A percentile compares a stretch with the other conserved stretches of the same genome.
Conservation (phyloP, 2,329 filamentous ascomycete genomes). For the Ceratocystis destructans region DNA sequence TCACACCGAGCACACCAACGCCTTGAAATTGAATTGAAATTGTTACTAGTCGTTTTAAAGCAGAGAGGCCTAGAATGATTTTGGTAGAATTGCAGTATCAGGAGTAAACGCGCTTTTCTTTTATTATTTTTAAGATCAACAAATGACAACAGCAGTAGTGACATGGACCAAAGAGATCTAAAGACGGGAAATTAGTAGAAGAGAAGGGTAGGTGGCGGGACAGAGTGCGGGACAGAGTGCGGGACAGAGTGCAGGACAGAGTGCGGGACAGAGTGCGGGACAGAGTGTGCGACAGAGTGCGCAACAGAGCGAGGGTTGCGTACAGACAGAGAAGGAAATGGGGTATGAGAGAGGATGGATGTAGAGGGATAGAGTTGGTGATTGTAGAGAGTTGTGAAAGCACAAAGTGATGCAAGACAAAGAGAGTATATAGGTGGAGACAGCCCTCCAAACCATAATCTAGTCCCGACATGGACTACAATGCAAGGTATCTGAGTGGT, state of each 20-base stretch:
- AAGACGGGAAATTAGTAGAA: background rate
- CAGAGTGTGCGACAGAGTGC: background rate
- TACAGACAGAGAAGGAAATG: background rate
- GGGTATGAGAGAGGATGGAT: background rate
- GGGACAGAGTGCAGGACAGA: background rate
- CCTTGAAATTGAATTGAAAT: background rate
- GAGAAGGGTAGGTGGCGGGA: background rate
- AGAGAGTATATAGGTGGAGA: background rate
- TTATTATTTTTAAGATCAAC: background rate
- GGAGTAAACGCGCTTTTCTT: background rate
- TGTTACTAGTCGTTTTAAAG: background rate
- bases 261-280: too few relatives aligned
- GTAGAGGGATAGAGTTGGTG: background rate
- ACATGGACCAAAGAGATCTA: constrained; percentile 2
- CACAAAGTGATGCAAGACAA: background rate
- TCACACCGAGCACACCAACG: constrained; percentile 8
- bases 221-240: background rate
- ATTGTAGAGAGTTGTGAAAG: background rate
- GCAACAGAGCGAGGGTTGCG: too few relatives aligned
- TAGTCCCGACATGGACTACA: background rate
- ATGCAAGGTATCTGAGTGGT: background rate
- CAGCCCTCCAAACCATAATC: background rate
- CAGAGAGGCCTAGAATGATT: background rate
- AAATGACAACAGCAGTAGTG: background rate
- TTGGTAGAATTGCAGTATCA: constrained; percentile 6